Conservation (phyloP, 2,329 filamentous ascomycete species). For the Trichoderma atrobrunneum region DNA sequence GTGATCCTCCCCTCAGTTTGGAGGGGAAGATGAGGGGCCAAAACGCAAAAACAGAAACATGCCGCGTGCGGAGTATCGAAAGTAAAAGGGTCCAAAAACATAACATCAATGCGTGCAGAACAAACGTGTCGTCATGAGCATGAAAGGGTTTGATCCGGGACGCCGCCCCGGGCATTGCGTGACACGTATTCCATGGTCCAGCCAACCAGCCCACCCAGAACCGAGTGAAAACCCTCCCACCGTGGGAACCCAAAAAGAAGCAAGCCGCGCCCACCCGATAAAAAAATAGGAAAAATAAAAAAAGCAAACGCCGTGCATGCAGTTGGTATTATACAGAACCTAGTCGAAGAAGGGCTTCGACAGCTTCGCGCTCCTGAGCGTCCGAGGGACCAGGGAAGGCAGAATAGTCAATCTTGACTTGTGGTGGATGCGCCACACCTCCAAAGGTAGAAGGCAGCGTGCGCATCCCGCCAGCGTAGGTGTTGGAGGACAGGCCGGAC, state of each 20-base stretch:
- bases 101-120: slow-evolving; percentile 21
- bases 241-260: slow-evolving; percentile 7
- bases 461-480: slow-evolving; percentile 48
- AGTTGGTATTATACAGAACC: slow-evolving; percentile 68
- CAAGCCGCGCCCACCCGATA: slow-evolving; percentile 20
- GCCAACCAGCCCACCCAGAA: slow-evolving; percentile 30
- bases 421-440: slow-evolving; percentile 51
- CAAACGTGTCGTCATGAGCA: slow-evolving; percentile 36
- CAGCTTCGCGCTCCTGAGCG: slow-evolving; percentile 75
- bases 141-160: slow-evolving; percentile 29
- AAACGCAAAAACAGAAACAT: slow-evolving; percentile 12
- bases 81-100: slow-evolving; percentile 17
- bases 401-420: slow-evolving; percentile 52
- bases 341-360: slow-evolving; percentile 76
- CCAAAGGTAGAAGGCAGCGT: slow-evolving; percentile 50
- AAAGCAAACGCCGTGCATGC: slow-evolving; percentile 53
- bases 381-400: slow-evolving; percentile 54
- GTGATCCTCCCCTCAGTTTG: background rate
- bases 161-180: slow-evolving; percentile 34
- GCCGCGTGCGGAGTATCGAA: slow-evolving; percentile 20
- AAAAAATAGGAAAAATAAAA: background rate
- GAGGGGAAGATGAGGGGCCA: background rate
- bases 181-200: slow-evolving; percentile 34
- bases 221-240: slow-evolving; percentile 20
- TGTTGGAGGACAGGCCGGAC: slow-evolving; percentile 45